Conservation (phyloP, 306 rosid genomes). For the Aeschynomene evenia region DNA sequence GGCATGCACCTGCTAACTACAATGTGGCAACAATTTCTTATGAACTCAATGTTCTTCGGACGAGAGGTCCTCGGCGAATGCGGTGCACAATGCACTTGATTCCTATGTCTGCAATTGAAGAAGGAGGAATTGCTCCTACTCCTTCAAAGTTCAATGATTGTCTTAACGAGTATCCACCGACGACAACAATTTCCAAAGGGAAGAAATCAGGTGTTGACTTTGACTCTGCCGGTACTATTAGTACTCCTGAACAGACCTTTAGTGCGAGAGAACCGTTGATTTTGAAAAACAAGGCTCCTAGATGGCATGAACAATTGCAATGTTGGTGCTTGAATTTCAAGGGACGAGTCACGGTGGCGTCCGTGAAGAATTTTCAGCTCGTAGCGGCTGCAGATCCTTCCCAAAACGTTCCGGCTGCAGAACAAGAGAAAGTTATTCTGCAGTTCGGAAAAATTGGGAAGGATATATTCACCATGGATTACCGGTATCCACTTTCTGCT, state of each 20-base stretch:
- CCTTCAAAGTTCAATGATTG: conserved; percentile 55
- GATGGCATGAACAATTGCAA: conserved; percentile 95
- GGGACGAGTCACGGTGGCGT: conserved; percentile 94
- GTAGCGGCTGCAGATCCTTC: conserved; percentile 73
- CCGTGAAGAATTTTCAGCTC: conserved; percentile 93
- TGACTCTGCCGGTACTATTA: conserved; percentile 33
- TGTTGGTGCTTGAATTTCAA: conserved; percentile 98
- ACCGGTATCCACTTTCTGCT: conserved; percentile 89
- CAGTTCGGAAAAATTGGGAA: conserved; percentile 96
- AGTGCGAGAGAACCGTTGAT: conserved; percentile 50
- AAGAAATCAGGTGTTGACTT: conserved; percentile 44
- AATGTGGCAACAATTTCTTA: conserved; percentile 65
- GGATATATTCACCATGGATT: conserved; percentile 97
- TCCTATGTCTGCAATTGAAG: conserved; percentile 71
- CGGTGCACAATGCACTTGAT: conserved; percentile 71
- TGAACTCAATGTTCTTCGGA: conserved; percentile 87
- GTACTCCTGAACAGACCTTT: conserved; percentile 27
- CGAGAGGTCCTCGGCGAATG: conserved; percentile 97
- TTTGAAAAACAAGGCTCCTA: conserved; percentile 82
- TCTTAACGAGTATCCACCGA: conserved; percentile 32
- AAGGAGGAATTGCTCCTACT: conserved; percentile 82
- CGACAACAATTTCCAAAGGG: conserved; percentile 37
- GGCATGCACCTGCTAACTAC: conserved; percentile 45
- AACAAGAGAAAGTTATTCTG: conserved; percentile 80
- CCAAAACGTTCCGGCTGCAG: conserved; percentile 59